Evolutionary conservation across 2,329 filamentous ascomycete genomes (phyloP).

Genomic region (Dactylellina leptospora): DNA sequence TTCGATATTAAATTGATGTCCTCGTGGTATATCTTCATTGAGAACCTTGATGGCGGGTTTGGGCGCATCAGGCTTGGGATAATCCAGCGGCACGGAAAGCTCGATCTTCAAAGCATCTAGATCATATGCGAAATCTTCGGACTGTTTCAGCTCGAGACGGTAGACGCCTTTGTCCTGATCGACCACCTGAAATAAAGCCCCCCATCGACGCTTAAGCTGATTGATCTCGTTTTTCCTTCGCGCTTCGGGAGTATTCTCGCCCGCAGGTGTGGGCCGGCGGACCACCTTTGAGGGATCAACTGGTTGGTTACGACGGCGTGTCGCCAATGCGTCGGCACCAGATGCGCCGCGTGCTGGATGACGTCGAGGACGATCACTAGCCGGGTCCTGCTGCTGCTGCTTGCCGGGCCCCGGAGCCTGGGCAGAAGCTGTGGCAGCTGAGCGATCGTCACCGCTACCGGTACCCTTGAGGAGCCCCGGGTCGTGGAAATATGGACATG

Average conservation of each 20-base stretch:
- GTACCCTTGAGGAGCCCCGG: slow-evolving; percentile 2
- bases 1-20: slow-evolving; percentile 54
- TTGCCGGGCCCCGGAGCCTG: slow-evolving; percentile 18
- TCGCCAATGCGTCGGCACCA: slow-evolving; percentile 34
- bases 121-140: slow-evolving; percentile 54
- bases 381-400: slow-evolving; percentile 9
- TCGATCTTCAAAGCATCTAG: slow-evolving; percentile 50
- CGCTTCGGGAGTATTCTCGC: slow-evolving; percentile 49
- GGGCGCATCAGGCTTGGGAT: slow-evolving; percentile 29
- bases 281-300: slow-evolving; percentile 49
- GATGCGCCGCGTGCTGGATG: slow-evolving; percentile 45
- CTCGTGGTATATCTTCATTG: slow-evolving; percentile 54
- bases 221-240: slow-evolving; percentile 52
- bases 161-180: slow-evolving; percentile 42
- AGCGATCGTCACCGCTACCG: slow-evolving; percentile 42
- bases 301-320: slow-evolving; percentile 35
- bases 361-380: slow-evolving; percentile 38
- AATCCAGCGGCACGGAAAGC: slow-evolving; percentile 39
- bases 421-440: slow-evolving; percentile 24
- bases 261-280: slow-evolving; percentile 35
- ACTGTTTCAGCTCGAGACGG: slow-evolving; percentile 43
- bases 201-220: slow-evolving; percentile 53
- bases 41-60: slow-evolving; percentile 52
- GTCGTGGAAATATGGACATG: slow-evolving; percentile 38
- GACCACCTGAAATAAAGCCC: slow-evolving; percentile 35